Evolutionary conservation across 441 rosid genomes (phyloP), one percentile per base, ranked within the genome.

Genomic region (Croton setiger): DNA sequence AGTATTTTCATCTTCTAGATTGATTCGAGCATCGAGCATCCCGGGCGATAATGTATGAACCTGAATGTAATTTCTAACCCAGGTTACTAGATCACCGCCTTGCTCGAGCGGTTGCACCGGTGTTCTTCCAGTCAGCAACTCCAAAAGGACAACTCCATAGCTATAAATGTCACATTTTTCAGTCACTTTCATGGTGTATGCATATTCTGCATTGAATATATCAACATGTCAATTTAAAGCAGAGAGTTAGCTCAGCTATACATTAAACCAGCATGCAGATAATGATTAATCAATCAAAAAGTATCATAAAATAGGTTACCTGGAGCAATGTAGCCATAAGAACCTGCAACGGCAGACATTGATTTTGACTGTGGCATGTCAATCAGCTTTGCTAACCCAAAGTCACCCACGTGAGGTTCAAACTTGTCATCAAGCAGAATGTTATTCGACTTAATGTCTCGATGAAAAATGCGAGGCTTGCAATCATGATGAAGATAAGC

Each of bases 311-410:
- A 63, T 13, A 27, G 36, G 81, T 80, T 82, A 94, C 99, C 97
- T 18, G 97, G 97, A 18, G 94, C 97, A 72, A 91, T 91, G 79
- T 91, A 91, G 72, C 97, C 94, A 65, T 92, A 92, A 60, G 98
- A 92, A 73, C 99, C 99, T 31, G 93, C 99, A 68, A 95, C 87
- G n/a, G 94, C 96, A 7, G 98, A 88, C 97, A 95, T 89, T 27
- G 98, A 88, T 73, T 90, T 90, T 3, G 89, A 86, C 21, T 92
- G 84, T 20, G 94, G 94, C 97, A 92, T 82, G 83, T 92, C 99
- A n/a, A 88, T 81, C 58, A 91, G 87, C 74, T 91, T 91, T 7
- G 97, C 97, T 33, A 91, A 64, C 61, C 97, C 97, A 12, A 91
- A 88, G 73, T 91, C 97, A 0, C 91, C 95, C 0, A 91, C 91